Base-by-base conservation (phyloP, 179 eudicot species). In the Corrigiola litoralis region DNA sequence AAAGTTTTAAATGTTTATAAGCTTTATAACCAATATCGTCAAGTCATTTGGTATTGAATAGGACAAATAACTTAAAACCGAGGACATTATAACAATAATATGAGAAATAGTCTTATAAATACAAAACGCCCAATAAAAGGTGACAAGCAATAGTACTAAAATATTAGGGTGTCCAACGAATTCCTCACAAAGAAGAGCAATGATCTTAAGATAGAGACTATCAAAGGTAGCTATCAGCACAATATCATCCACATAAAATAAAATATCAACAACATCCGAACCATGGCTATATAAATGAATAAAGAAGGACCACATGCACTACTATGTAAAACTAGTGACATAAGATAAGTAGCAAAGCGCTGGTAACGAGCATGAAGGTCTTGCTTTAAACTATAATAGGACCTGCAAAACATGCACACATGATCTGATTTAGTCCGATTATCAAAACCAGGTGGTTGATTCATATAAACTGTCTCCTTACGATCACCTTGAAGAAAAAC, bases 341-440 rank as follows among this genome's bases (percentile, higher is more conserved):
- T 1, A 50, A 6, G 21, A n/a, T n/a, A 49, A 5, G 17, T 1
- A 10, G 46, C 33, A 32, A 63, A 36, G 3, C 58, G 20, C 2
- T 47, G 44, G 16, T 53, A 66, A 50, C 61, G 54, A 9, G 61
- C 70, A 1, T 52, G 40, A 16, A 61, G n/a, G n/a, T n/a, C n/a
- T n/a, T n/a, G n/a, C n/a, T n/a, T n/a, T n/a, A n/a, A n/a, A n/a
- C n/a, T n/a, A 40, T 66, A 66, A 16, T 53, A 27, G 0, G 70
- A 14, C 20, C 37, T 53, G 0, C 17, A 13, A 1, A 57, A 28
- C 2, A 6, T 4, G 9, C 62, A 57, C 4, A 57, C 62, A 57
- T 11, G 11, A 1, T 29, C 2, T 2, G 55, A 37, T 2, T 17
- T 41, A 1, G 1, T 0, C 3, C 31, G 11, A 20, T 32, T 21